Conservation (phyloP, 495 filamentous ascomycete genomes). For the Bryoglossum gracile region DNA sequence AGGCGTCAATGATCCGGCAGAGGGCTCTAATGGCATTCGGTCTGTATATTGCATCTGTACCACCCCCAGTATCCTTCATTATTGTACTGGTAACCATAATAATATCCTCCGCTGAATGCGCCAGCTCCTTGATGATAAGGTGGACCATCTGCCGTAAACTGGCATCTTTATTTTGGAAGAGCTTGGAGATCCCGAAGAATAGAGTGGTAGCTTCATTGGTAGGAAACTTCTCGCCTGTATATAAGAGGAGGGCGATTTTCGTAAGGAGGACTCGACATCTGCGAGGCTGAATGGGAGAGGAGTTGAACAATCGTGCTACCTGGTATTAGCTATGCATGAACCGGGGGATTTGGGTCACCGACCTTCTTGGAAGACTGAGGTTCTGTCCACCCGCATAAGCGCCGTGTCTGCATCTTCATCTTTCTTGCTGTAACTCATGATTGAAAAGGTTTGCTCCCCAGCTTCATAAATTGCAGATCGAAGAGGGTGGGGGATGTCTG, state of each 20-base stretch:
- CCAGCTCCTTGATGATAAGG: slow-evolving; percentile 93
- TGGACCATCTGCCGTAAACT: slow-evolving; percentile 99
- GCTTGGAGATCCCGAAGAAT: slow-evolving; percentile 98
- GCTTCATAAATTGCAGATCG: slow-evolving; percentile 26
- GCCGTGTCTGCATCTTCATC: slow-evolving; percentile 93
- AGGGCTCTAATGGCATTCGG: slow-evolving; percentile 95
- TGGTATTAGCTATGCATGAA: slow-evolving; percentile 14
- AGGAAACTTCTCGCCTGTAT: slow-evolving; percentile 95
- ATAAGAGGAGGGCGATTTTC: slow-evolving; percentile 93
- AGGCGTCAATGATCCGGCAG: slow-evolving; percentile 94
- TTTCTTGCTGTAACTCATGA: slow-evolving; percentile 96
- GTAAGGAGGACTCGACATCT: slow-evolving; percentile 93
- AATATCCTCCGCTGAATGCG: slow-evolving; percentile 93
- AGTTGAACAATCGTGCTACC: slow-evolving; percentile 93
- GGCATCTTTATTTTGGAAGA: slow-evolving; percentile 99
- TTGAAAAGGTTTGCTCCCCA: slow-evolving; percentile 27
- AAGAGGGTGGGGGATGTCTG: slow-evolving; percentile 11
- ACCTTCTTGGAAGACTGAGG: slow-evolving; percentile 99
- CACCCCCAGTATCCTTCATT: slow-evolving; percentile 98
- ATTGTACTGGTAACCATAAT: slow-evolving; percentile 99
- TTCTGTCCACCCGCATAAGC: slow-evolving; percentile 94
- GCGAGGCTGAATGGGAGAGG: slow-evolving; percentile 88
- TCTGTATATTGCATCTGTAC: slow-evolving; percentile 89
- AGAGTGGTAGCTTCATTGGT: slow-evolving; percentile 95
- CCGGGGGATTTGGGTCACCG: slow-evolving; percentile 29